Evolutionary conservation across 1,139 yeast genomes (phyloP).

Genomic region (Yamadazyma dushanensis): DNA sequence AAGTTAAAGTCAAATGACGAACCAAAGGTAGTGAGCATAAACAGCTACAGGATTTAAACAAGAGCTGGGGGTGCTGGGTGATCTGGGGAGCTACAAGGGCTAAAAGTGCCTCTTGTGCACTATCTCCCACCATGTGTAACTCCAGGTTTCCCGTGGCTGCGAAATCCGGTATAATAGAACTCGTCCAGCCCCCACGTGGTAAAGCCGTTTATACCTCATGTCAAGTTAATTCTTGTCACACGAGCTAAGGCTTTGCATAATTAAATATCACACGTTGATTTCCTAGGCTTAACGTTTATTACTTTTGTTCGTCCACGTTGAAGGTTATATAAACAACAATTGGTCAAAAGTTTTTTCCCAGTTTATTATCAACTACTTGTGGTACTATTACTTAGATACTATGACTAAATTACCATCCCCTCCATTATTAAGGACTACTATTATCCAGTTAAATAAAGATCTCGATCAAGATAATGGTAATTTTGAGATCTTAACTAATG

Average conservation of each 20-base stretch:
- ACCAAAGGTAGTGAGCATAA: too few relatives aligned
- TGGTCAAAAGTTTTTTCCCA: not conserved
- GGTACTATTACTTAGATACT: too few relatives aligned
- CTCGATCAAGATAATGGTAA: constrained; percentile 43
- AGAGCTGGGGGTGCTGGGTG: too few relatives aligned
- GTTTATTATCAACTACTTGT: not conserved
- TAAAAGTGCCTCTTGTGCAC: too few relatives aligned
- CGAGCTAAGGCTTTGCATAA: constrained; percentile 4
- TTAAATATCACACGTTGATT: constrained; percentile 8
- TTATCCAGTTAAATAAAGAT: constrained; percentile 57
- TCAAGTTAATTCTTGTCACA: constrained; percentile 6
- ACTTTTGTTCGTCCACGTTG: constrained; percentile 1
- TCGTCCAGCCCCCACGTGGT: constrained; percentile 14
- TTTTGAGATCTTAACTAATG: constrained; percentile 44
- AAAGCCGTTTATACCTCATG: too few relatives aligned
- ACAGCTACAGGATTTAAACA: too few relatives aligned
- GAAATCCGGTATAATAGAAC: constrained; percentile 5
- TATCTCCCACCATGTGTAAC: too few relatives aligned
- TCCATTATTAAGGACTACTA: constrained; percentile 62
- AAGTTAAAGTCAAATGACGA: too few relatives aligned
- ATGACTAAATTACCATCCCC: constrained; percentile 47
- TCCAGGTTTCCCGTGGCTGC: constrained; percentile 8
- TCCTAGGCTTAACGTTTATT: constrained; percentile 1
- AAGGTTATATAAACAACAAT: not conserved
- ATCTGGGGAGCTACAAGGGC: too few relatives aligned